Evolutionary conservation across 2,329 filamentous ascomycete species (phyloP).

Genomic region (Daldinia sp.): DNA sequence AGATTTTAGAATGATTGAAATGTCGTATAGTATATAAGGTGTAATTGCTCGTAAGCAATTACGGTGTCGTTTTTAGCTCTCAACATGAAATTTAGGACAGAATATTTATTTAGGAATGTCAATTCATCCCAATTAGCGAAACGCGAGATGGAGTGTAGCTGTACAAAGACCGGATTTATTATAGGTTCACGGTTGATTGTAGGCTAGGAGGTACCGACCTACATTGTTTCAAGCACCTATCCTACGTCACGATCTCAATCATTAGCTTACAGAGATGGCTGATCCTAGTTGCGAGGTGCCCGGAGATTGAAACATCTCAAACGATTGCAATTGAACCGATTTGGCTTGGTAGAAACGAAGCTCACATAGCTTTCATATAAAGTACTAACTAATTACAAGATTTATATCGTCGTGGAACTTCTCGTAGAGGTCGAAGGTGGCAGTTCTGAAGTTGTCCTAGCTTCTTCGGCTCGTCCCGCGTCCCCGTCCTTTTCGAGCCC

Average conservation of each 20-base stretch:
- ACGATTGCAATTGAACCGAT: no score
- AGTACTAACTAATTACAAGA: no score
- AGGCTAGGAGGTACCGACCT: neutral
- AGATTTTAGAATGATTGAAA: no score
- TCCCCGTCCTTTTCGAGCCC: constrained; percentile 42
- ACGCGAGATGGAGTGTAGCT: neutral
- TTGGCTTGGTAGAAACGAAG: no score
- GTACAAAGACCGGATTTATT: neutral
- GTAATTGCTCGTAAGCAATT: no score
- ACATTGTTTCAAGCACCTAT: constrained; percentile 32
- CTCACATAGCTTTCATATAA: no score
- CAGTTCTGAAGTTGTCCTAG: constrained; percentile 20
- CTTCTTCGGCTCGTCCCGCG: constrained; percentile 25
- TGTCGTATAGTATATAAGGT: no score
- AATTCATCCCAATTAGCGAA: no score
- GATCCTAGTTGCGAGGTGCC: neutral
- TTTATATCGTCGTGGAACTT: no score
- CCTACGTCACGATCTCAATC: constrained; percentile 5
- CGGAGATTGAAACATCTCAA: constrained; percentile 8
- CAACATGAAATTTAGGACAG: no score
- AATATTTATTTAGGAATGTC: no score
- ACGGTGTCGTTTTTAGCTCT: no score
- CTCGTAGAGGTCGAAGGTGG: constrained; percentile 19
- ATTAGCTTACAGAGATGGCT: constrained; percentile 12
- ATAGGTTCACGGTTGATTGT: neutral